phyloP scores from a whole-genome alignment of 2,329 filamentous ascomycete species.

The Aspergillus tubingensis region DNA sequence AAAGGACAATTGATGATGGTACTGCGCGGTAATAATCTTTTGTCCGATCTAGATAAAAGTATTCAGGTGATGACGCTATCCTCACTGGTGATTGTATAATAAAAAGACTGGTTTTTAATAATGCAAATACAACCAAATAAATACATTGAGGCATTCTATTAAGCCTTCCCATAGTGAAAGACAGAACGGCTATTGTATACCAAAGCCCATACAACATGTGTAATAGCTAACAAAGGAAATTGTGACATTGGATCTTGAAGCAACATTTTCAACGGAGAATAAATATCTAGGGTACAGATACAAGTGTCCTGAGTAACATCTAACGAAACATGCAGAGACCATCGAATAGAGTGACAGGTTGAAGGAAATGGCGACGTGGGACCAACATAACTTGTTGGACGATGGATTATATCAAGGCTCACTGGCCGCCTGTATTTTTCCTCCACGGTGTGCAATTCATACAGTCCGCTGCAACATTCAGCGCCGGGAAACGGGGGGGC shows the following conservation, averaged over 20 bases:
- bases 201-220: constrained; percentile 4
- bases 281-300: constrained; percentile 49
- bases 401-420: constrained; percentile 29
- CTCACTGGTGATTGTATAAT: no score
- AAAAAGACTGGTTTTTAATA: no score
- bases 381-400: constrained; percentile 28
- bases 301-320: constrained; percentile 41
- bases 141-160: neutral
- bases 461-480: constrained; percentile 33
- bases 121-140: neutral
- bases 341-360: constrained; percentile 30
- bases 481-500: constrained; percentile 61
- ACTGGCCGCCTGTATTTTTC: constrained; percentile 24
- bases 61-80: no score
- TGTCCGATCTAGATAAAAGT: neutral
- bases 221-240: constrained; percentile 38
- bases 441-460: constrained; percentile 35
- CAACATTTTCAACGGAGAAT: constrained; percentile 41
- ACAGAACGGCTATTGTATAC: neutral
- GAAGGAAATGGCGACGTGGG: constrained; percentile 25
- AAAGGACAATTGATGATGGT: constrained; percentile 56
- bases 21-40: neutral
- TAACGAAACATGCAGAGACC: constrained; percentile 41
- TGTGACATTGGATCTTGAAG: constrained; percentile 42
- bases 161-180: neutral